These are phyloP conservation scores for Coemansia sp. DNA, from an alignment of 192 early-diverging fungal genomes.

Conservation along the genomic window DNA sequence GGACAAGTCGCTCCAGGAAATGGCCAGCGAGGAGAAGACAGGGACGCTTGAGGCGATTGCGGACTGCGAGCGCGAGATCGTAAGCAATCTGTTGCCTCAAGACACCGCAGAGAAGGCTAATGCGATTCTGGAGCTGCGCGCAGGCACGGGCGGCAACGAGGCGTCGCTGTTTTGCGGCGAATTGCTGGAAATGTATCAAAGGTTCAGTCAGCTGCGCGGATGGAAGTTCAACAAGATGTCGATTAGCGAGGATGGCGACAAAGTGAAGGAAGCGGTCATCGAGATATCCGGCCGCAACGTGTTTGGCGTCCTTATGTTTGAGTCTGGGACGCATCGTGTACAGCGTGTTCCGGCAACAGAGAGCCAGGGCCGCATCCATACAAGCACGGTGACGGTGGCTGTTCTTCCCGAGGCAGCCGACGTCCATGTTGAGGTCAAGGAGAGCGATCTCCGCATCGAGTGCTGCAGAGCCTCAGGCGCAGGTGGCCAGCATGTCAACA, in stretches of 20 bases:
- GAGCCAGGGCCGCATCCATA: conserved; percentile 73
- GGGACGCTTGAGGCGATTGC: conserved; percentile 39
- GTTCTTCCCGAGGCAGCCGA: conserved; percentile 74
- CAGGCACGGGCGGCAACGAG: conserved; percentile 79
- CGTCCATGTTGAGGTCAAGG: conserved; percentile 67
- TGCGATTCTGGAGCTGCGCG: conserved; percentile 73
- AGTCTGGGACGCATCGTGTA: conserved; percentile 81
- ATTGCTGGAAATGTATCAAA: conserved; percentile 73
- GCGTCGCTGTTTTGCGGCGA: conserved; percentile 72
- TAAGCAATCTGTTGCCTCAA: conserved; percentile 62
- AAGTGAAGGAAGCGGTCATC: conserved; percentile 61
- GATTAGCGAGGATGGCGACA: conserved; percentile 31
- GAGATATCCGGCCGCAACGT: conserved; percentile 68
- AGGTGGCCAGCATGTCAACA: conserved; percentile 96
- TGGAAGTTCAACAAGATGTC: conserved; percentile 67
- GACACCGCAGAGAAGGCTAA: conserved; percentile 68
- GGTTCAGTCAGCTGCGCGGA: conserved; percentile 58
- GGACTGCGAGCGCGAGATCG: conserved; percentile 57
- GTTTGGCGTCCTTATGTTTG: conserved; percentile 74
- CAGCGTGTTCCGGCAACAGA: conserved; percentile 81
- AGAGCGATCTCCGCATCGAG: conserved; percentile 69
- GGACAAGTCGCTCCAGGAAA: conserved; percentile 37
- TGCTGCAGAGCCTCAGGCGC: conserved; percentile 73
- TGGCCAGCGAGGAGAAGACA: conserved; percentile 65
- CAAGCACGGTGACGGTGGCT: conserved; percentile 75